phyloP scores from a whole-genome alignment of 345 rosid species.

The Heritiera fomes region DNA sequence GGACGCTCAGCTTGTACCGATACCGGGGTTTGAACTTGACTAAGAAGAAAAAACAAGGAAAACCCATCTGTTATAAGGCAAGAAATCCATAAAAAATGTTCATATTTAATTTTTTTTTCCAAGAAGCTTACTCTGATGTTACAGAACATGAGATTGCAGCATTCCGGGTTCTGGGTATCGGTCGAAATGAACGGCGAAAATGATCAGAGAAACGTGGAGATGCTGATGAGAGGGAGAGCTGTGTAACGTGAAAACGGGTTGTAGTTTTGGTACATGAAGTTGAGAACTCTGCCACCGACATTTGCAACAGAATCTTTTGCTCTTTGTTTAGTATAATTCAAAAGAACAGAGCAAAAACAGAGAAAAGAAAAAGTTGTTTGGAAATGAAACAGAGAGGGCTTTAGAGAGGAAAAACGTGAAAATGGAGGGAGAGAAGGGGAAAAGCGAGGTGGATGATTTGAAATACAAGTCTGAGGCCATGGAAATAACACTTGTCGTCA shows the following conservation, averaged over 20 bases:
- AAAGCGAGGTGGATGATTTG: neutral
- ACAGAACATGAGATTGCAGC: slow-evolving; percentile 72
- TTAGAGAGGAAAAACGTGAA: slow-evolving; percentile 11
- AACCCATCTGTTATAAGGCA: neutral
- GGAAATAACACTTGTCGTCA: slow-evolving; percentile 56
- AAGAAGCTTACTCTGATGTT: slow-evolving; percentile 45
- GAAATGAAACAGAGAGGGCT: neutral
- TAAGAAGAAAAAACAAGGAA: slow-evolving; percentile 21
- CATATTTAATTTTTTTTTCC: neutral
- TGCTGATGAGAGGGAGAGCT: slow-evolving; percentile 51
- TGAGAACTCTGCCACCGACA: slow-evolving; percentile 76
- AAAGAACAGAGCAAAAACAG: slow-evolving; percentile 1
- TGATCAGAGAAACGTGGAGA: slow-evolving; percentile 48
- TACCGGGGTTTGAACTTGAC: slow-evolving; percentile 55
- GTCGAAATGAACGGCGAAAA: slow-evolving; percentile 51
- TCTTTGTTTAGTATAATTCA: neutral
- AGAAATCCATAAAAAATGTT: neutral
- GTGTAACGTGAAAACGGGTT: slow-evolving; percentile 49
- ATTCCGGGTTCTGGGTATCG: slow-evolving; percentile 36
- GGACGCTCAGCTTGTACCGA: slow-evolving; percentile 47
- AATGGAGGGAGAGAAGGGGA: slow-evolving; percentile 17
- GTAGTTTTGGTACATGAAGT: slow-evolving; percentile 40
- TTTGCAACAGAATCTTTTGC: slow-evolving; percentile 30
- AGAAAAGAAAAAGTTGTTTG: neutral
- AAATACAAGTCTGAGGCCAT: slow-evolving; percentile 42